Evolutionary conservation across 306 rosid genomes (phyloP).

Genomic region (Purshia tridentata): DNA sequence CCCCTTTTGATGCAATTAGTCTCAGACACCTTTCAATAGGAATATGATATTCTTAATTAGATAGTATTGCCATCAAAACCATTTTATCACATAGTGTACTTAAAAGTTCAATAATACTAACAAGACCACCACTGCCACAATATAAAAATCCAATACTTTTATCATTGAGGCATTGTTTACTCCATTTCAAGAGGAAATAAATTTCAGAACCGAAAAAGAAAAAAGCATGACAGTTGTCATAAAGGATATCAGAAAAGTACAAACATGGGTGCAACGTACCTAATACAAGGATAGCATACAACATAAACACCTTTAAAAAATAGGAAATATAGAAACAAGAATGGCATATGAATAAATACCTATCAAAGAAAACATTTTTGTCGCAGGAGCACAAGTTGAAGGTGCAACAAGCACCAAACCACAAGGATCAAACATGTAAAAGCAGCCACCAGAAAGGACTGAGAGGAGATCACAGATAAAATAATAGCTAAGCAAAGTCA

Average conservation of each 20-base stretch:
- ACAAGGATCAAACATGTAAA: constrained; percentile 88
- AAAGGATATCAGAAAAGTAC: not conserved
- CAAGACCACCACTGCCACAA: not conserved
- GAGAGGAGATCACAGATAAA: constrained; percentile 77
- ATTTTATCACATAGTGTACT: not conserved
- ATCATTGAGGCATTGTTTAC: not conserved
- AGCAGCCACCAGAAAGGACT: constrained; percentile 77
- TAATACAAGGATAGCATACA: not conserved
- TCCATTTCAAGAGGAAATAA: not conserved
- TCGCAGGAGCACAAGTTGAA: constrained; percentile 64
- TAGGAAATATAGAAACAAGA: not conserved
- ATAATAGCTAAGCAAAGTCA: constrained; percentile 85
- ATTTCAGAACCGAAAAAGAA: not conserved
- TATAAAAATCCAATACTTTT: not conserved
- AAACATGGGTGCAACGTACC: not conserved
- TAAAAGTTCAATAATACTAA: too few species aligned
- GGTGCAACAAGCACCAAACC: constrained; percentile 75
- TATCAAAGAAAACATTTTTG: constrained; percentile 79
- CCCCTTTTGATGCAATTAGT: not conserved
- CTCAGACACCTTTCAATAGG: not conserved
- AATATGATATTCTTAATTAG: not conserved
- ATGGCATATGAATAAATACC: constrained; percentile 44
- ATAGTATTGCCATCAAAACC: not conserved
- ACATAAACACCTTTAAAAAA: not conserved
- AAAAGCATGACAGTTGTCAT: not conserved